Conservation (phyloP, 225 moss, liverwort and hornwort genomes). For the Asterella californica region DNA sequence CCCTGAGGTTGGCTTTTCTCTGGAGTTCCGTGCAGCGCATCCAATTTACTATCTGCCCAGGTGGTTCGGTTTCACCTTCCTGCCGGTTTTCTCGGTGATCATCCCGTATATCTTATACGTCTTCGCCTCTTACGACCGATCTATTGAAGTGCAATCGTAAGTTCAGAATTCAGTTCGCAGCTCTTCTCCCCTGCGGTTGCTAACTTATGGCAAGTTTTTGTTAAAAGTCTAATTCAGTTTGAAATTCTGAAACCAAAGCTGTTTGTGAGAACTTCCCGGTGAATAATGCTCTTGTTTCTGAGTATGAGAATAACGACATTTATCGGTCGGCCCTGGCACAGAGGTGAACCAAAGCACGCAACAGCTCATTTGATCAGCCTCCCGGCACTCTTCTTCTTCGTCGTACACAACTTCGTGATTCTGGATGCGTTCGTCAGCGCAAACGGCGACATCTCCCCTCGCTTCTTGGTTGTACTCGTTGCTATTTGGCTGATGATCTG, state of each 20-base stretch:
- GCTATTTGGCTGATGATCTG: constrained; percentile 72
- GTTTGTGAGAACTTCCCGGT: not conserved
- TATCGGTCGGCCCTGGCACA: not conserved
- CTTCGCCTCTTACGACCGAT: constrained; percentile 1
- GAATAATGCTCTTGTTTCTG: not conserved
- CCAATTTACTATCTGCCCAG: constrained; percentile 11
- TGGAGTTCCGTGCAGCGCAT: constrained; percentile 7
- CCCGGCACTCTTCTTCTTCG: constrained; percentile 34
- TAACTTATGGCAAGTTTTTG: too few species aligned
- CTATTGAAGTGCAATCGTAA: constrained; percentile 22
- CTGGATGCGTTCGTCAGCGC: constrained; percentile 32
- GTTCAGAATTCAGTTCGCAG: not conserved
- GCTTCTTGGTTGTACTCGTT: constrained; percentile 53
- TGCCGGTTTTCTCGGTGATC: constrained; percentile 21
- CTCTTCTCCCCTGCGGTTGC: not conserved
- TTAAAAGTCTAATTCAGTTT: too few species aligned
- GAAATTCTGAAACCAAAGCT: not conserved
- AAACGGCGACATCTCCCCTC: constrained; percentile 45
- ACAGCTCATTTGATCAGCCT: constrained; percentile 30
- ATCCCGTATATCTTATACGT: constrained; percentile 25
- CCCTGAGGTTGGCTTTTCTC: not conserved
- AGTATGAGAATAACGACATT: not conserved
- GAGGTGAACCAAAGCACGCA: constrained; percentile 36
- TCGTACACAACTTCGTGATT: constrained; percentile 39
- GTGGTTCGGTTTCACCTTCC: constrained; percentile 18